Conservation (phyloP, 2,329 filamentous ascomycete genomes). For the Ramichloridium luteum region DNA sequence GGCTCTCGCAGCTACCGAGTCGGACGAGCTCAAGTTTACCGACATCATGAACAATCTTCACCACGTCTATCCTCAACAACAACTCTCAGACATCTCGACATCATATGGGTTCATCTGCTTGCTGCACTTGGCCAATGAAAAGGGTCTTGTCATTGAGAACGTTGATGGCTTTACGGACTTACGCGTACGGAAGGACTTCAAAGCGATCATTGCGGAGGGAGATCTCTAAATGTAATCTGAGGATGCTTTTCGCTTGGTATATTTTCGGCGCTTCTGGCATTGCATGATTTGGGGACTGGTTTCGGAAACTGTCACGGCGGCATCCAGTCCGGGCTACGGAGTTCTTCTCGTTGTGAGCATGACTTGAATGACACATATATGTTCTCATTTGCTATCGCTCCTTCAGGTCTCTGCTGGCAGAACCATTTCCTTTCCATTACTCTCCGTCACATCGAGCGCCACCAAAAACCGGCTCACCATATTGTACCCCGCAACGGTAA, state of each 20-base stretch:
- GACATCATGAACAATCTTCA: conserved; percentile 83
- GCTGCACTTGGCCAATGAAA: conserved; percentile 84
- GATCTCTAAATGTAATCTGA: conserved; percentile 3
- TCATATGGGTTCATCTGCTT: conserved; percentile 87
- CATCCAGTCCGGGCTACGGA: too few relatives aligned
- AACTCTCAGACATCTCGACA: conserved; percentile 89
- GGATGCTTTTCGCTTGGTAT: too few relatives aligned
- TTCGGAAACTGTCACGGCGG: too few relatives aligned
- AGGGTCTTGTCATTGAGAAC: conserved; percentile 67
- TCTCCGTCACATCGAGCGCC: conserved; percentile 28
- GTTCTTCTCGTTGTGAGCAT: too few relatives aligned
- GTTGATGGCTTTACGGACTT: conserved; percentile 40
- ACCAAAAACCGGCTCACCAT: conserved; percentile 29
- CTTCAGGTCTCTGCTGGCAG: conserved; percentile 20
- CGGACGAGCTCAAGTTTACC: conserved; percentile 65
- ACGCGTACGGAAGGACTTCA: conserved; percentile 34
- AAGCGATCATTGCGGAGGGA: conserved; percentile 16
- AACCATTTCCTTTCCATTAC: conserved; percentile 24
- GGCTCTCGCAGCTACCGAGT: conserved; percentile 24
- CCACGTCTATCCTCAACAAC: conserved; percentile 69
- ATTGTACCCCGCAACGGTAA: conserved; percentile 27
- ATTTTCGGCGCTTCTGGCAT: too few relatives aligned
- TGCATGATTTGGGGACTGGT: too few relatives aligned
- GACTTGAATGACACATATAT: too few relatives aligned
- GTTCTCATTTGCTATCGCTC: too few relatives aligned